Percentiles rank a stretch among this genome's conserved stretches.
These are phyloP conservation scores for Xerocomus spinulosus DNA, from an alignment of 768 basidiomycete species.

Conservation along the genomic window DNA sequence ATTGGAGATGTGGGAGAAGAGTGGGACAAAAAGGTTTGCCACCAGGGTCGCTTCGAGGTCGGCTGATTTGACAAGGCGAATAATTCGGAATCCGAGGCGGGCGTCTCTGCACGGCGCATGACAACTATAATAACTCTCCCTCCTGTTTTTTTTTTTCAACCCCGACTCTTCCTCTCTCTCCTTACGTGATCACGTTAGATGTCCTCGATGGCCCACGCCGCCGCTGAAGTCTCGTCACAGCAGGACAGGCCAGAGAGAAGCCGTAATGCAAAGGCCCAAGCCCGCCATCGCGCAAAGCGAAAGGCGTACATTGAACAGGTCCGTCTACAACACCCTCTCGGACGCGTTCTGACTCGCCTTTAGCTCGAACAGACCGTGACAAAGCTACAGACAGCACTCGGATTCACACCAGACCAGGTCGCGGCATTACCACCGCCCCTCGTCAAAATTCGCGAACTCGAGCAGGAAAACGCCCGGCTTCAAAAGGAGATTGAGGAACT, in stretches of 20 bases:
- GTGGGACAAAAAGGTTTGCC: slow-evolving; percentile 29
- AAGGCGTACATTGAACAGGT: slow-evolving; percentile 94
- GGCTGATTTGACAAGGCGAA: slow-evolving; percentile 42
- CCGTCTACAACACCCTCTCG: not conserved
- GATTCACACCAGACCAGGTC: slow-evolving; percentile 71
- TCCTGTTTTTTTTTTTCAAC: slow-evolving; percentile 40
- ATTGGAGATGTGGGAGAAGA: slow-evolving; percentile 27
- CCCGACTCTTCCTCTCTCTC: slow-evolving; percentile 43
- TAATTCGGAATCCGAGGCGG: slow-evolving; percentile 45
- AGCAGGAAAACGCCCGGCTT: slow-evolving; percentile 71
- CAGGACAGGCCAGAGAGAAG: slow-evolving; percentile 73
- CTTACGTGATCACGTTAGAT: slow-evolving; percentile 47
- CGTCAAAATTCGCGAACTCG: slow-evolving; percentile 74
- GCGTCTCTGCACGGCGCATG: slow-evolving; percentile 26
- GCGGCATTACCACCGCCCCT: slow-evolving; percentile 67
- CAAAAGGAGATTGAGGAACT: slow-evolving; percentile 72
- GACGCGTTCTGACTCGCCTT: slow-evolving; percentile 7
- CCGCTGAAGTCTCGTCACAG: slow-evolving; percentile 40
- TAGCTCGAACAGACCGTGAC: slow-evolving; percentile 85
- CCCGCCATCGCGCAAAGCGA: slow-evolving; percentile 84
- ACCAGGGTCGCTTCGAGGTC: slow-evolving; percentile 34
- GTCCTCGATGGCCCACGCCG: slow-evolving; percentile 56
- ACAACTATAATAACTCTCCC: slow-evolving; percentile 35
- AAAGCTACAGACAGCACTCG: slow-evolving; percentile 72
- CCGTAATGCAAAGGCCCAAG: slow-evolving; percentile 86